Evolutionary conservation across 441 rosid genomes (phyloP).

Genomic region (Gossypium schwendimanii): DNA sequence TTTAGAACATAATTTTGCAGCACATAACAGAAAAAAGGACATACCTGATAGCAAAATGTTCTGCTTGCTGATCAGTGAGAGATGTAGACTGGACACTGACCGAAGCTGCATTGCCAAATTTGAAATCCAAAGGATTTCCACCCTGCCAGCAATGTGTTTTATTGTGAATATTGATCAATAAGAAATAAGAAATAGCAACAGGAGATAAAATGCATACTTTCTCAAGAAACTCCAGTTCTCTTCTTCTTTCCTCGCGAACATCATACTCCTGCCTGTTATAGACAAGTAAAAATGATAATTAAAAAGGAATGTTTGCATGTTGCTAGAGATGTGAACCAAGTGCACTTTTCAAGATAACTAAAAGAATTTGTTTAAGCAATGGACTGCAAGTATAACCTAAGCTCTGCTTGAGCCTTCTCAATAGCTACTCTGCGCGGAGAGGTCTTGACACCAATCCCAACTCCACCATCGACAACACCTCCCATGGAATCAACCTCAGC

Average conservation of each 20-base stretch:
- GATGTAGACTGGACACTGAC: slow-evolving; percentile 94
- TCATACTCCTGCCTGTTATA: slow-evolving; percentile 90
- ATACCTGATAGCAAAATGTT: slow-evolving; percentile 85
- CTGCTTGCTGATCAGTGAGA: slow-evolving; percentile 70
- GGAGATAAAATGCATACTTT: slow-evolving; percentile 56
- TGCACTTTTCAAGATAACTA: neutral
- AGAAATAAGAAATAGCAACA: slow-evolving; percentile 13
- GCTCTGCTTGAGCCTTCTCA: slow-evolving; percentile 94
- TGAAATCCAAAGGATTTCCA: slow-evolving; percentile 98
- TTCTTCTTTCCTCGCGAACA: slow-evolving; percentile 92
- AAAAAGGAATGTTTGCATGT: neutral
- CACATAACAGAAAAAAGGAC: slow-evolving; percentile 22
- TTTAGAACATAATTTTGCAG: slow-evolving; percentile 6
- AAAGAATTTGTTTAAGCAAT: neutral
- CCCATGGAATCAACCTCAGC: slow-evolving; percentile 99
- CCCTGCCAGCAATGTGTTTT: slow-evolving; percentile 54
- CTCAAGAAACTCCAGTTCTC: slow-evolving; percentile 94
- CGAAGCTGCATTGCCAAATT: slow-evolving; percentile 67
- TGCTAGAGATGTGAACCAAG: slow-evolving; percentile 1
- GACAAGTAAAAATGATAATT: slow-evolving; percentile 9
- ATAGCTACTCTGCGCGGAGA: slow-evolving; percentile 86
- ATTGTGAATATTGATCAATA: slow-evolving; percentile 8
- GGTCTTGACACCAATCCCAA: slow-evolving; percentile 80
- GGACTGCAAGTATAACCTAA: slow-evolving; percentile 51
- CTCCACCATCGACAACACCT: slow-evolving; percentile 93